Conservation (phyloP, 2,329 filamentous ascomycete genomes). For the Rhynchosporium agropyri region DNA sequence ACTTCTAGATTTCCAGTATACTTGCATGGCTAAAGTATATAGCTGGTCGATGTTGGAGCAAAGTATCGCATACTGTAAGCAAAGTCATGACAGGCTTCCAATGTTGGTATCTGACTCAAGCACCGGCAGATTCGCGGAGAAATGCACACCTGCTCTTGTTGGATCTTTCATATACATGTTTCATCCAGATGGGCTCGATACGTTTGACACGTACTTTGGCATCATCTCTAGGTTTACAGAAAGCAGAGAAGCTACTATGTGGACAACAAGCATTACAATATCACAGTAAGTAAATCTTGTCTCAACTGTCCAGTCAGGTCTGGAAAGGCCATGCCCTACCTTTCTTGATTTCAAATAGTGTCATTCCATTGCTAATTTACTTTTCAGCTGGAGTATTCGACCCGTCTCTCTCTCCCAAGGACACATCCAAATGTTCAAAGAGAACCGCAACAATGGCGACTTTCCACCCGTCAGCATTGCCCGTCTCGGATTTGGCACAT, state of each 20-base stretch:
- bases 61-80: constrained; percentile 33
- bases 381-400: constrained; percentile 23
- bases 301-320: background rate
- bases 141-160: constrained; percentile 29
- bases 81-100: background rate
- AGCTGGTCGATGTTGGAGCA: constrained; percentile 31
- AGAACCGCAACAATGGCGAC: constrained; percentile 28
- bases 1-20: background rate
- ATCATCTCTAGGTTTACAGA: constrained; percentile 26
- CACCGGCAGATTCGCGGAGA: constrained; percentile 28
- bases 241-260: constrained; percentile 23
- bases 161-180: constrained; percentile 32
- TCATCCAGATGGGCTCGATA: constrained; percentile 33
- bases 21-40: background rate
- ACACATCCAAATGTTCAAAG: constrained; percentile 21
- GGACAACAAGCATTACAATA: constrained; percentile 33
- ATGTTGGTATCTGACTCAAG: background rate
- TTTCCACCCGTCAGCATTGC: constrained; percentile 30
- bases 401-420: constrained; percentile 20
- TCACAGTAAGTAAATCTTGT: constrained; percentile 22
- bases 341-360: background rate
- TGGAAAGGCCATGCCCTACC: background rate
- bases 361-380: background rate
- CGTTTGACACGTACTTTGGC: constrained; percentile 33
- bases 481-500: constrained; percentile 10